Evolutionary conservation across 1,284 basidiomycete species (phyloP).

Genomic region (Ceratobasidium sp.): DNA sequence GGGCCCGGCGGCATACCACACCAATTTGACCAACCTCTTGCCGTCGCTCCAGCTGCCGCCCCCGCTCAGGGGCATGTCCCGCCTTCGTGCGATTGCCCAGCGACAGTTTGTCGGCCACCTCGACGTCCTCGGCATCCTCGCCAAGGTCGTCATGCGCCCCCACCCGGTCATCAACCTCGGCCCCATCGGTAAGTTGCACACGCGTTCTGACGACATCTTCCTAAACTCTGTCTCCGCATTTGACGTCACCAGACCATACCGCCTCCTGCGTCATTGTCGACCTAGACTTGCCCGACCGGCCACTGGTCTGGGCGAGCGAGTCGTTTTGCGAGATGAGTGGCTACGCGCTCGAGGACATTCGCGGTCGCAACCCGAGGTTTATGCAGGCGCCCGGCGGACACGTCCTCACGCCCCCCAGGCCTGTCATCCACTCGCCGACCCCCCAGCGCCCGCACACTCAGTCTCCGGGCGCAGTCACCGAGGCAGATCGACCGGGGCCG

Average conservation of each 20-base stretch:
- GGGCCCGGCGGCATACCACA: conserved; percentile 27
- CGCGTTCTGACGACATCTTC: not conserved
- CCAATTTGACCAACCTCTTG: not conserved
- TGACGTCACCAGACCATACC: conserved; percentile 24
- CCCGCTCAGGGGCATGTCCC: conserved; percentile 19
- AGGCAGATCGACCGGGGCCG: not conserved
- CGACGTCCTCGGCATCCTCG: conserved; percentile 84
- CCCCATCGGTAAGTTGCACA: conserved; percentile 64
- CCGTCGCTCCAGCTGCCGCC: conserved; percentile 18
- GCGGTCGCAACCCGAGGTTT: conserved; percentile 21
- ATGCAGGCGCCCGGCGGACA: conserved; percentile 32
- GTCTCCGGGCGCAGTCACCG: not conserved
- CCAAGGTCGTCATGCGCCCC: conserved; percentile 77
- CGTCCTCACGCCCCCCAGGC: not conserved
- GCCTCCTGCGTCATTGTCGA: conserved; percentile 34
- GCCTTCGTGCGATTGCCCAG: conserved; percentile 2
- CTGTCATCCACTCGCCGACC: not conserved
- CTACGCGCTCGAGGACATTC: conserved; percentile 32
- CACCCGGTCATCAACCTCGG: conserved; percentile 82
- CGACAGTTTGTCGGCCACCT: conserved; percentile 49
- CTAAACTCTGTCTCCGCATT: not conserved
- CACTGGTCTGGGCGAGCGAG: conserved; percentile 28
- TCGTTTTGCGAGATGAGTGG: conserved; percentile 30
- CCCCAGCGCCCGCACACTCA: not conserved
- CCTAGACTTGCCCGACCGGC: conserved; percentile 30